Evolutionary conservation across 2,329 filamentous ascomycete species (phyloP), one percentile per base, ranked within the genome.

Genomic region (Colletotrichum tropicicola): DNA sequence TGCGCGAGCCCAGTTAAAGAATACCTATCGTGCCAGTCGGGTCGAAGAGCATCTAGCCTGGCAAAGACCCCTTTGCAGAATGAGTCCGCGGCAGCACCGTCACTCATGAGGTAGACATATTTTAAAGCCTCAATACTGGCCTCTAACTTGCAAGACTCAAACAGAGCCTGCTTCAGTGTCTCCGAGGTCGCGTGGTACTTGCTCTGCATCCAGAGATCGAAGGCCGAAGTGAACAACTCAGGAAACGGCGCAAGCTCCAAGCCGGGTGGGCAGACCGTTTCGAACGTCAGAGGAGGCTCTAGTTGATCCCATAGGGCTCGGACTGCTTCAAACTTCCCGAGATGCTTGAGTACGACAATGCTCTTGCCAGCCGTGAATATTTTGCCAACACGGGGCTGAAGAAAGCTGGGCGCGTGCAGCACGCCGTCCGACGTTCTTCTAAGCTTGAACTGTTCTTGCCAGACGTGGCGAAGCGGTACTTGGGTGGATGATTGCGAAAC

Each of bases 321-420:
- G 70, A 72, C 49, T 51, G 77, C 70, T 51, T 80, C 74, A 65
- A 85, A 82, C 59, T 85, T 82, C 41, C 89, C 87, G 10, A 97
- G 82, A 49, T 91, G 87, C 65, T 90, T 90, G n/a, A 98, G 79
- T 45, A 98, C 91, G 1, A 96, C 88, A 59, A 96, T 90, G 70
- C 91, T 97, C 77, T 98, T 98, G 0, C 95, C 95, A 2, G 93
- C 90, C 1, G 90, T 93, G 71, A 97, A 95, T 37, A 98, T 93
- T 67, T 89, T 91, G 23, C 82, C 79, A 0, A 88, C 88, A 2
- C 90, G 87, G 3, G 90, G 85, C 39, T 89, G 87, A 5, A 98
- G 82, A 68, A 97, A 98, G 3, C 80, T 84, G 0, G 95, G 94
- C 0, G 91, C 89, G 70, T 91, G 88, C 1, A 94, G 75, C 2